A percentile compares a stretch with the other conserved stretches of the same genome.
These are phyloP conservation scores for Penicillium alfredii DNA, from an alignment of 495 filamentous ascomycete genomes.

Conservation along the genomic window DNA sequence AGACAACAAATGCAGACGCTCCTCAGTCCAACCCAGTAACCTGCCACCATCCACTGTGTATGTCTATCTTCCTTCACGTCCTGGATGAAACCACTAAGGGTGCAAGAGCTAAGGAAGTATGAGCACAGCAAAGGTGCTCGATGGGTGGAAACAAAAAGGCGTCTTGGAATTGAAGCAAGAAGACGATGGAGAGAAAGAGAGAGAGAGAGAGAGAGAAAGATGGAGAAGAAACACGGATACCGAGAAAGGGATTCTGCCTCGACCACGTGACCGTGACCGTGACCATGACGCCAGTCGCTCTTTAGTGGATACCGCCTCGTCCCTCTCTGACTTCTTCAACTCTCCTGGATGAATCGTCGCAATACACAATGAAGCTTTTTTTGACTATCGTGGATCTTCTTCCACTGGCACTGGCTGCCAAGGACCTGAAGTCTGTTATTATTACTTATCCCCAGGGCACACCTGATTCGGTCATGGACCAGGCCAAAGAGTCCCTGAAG, in stretches of 20 bases:
- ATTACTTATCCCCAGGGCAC: constrained; percentile 71
- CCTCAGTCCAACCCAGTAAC: constrained; percentile 20
- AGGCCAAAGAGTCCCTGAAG: constrained; percentile 65
- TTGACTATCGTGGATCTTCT: constrained; percentile 48
- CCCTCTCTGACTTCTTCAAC: background rate
- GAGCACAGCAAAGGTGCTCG: too few species aligned
- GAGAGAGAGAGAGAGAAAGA: constrained; percentile 3
- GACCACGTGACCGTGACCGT: too few species aligned
- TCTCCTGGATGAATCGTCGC: background rate
- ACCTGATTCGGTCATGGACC: constrained; percentile 57
- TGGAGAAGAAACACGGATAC: background rate
- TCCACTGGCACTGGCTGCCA: constrained; percentile 47
- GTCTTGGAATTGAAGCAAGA: constrained; percentile 2
- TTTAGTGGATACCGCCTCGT: background rate
- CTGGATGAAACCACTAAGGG: constrained; percentile 5
- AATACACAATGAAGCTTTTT: constrained; percentile 53
- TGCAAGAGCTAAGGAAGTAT: constrained; percentile 5
- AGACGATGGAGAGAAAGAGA: constrained; percentile 2
- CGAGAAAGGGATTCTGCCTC: constrained; percentile 16
- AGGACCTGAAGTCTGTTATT: constrained; percentile 65
- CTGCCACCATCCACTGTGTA: constrained; percentile 17
- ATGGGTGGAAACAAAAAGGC: constrained; percentile 3
- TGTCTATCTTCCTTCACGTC: constrained; percentile 23
- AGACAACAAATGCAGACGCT: constrained; percentile 35
- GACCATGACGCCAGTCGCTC: constrained; percentile 23